Percentiles rank a stretch among this genome's conserved stretches.
Conservation (phyloP, 345 rosid genomes). For the Camelina hispida region DNA sequence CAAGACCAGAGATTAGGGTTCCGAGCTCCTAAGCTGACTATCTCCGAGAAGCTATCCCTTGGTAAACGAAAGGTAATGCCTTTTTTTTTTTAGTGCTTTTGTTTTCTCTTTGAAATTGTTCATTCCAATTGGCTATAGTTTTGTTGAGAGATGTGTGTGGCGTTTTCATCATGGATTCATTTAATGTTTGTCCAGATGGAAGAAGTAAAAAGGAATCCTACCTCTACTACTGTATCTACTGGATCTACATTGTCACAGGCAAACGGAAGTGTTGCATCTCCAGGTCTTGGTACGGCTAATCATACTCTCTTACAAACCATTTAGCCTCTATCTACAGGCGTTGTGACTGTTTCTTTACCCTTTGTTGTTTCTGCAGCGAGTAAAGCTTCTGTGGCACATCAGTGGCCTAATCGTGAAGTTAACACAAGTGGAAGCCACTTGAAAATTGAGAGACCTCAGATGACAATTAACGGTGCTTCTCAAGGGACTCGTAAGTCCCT, state of each 20-base stretch:
- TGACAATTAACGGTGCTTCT: conserved; percentile 58
- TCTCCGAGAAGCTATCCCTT: conserved; percentile 71
- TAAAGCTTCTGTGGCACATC: conserved; percentile 45
- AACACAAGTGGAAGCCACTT: conserved; percentile 48
- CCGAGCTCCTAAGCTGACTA: conserved; percentile 55
- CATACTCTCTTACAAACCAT: conserved; percentile 41
- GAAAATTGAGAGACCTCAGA: conserved; percentile 56
- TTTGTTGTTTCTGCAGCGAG: conserved; percentile 48
- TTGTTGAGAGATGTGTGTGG: neutral
- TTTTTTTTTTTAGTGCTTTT: conserved; percentile 13
- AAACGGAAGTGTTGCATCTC: conserved; percentile 51
- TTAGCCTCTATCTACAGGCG: conserved; percentile 50
- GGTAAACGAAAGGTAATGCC: conserved; percentile 67
- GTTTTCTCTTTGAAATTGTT: neutral
- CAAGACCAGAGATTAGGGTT: conserved; percentile 68
- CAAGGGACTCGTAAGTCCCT: conserved; percentile 58
- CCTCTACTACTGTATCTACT: conserved; percentile 48
- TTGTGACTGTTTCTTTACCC: conserved; percentile 44
- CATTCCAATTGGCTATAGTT: neutral
- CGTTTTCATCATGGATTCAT: neutral
- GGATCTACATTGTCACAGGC: conserved; percentile 51
- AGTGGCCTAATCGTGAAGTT: conserved; percentile 48
- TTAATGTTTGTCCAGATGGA: conserved; percentile 60
- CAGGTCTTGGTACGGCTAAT: conserved; percentile 43
- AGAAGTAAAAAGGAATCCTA: conserved; percentile 58